Evolutionary conservation across 805 yeast species (phyloP), one percentile per base, ranked within the genome.

Genomic region (Candida vartiovaarae): DNA sequence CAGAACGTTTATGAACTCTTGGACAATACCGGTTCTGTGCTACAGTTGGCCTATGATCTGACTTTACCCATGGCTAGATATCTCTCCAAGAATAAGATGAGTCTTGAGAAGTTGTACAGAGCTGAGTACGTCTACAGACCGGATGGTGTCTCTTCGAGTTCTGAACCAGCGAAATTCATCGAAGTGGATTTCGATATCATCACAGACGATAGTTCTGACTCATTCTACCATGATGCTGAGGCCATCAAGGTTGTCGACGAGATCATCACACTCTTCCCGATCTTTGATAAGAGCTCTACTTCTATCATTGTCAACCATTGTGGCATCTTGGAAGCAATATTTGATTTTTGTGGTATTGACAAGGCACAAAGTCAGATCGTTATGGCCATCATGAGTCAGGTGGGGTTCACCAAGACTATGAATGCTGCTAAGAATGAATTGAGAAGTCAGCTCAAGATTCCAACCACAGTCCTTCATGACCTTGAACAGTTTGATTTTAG

Each of bases 11-110:
- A 84, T 52, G 93, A 90, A 54, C 75, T 93, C 1, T 64, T 93
- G 42, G 98, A 91, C 56, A 72, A 78, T 41, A 81, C 87, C 29
- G 99, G 99, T 0, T 78, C 89, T 0, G 91, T 93, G 4, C 66
- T 93, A 31, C 95, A 90, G 52, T 65, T 93, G 31, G 95, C 96
- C 3, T 89, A 84, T 57, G 99, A 93, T 60, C 69, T 90, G 48
- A 85, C 95, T 0, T 67, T 90, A 31, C 98, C 99, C 0, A 76
- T 84, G 68, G 99, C 99, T 0, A 70, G 98, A 51, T 71, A 79
- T 40, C 62, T 93, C 30, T 89, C 96, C 3, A 77, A 83, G 43
- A 68, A 70, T n/a, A 72, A 71, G 20, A 68, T 78, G 3, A 66
- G 74, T 3, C 60, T 65, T 42, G 66, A 67, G 43, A 90, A 91